Evolutionary conservation across 2,329 filamentous ascomycete genomes (phyloP).

Genomic region (Paecilomyces dactylethromorphus): DNA sequence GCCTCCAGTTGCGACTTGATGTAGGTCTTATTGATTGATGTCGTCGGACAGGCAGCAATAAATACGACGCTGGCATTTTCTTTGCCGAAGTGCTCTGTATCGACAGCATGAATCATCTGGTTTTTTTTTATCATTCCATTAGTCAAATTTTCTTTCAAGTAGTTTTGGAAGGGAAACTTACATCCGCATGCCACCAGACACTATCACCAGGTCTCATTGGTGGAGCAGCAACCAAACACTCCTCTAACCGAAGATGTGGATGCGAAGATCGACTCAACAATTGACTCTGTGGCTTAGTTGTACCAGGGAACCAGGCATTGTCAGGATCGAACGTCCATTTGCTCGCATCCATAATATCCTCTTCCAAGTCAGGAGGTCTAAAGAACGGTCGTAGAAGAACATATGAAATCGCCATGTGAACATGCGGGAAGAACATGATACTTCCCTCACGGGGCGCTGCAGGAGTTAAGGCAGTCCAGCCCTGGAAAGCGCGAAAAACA

Average conservation of each 20-base stretch:
- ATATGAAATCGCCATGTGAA: slow-evolving; percentile 31
- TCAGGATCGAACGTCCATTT: slow-evolving; percentile 32
- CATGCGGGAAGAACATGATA: slow-evolving; percentile 35
- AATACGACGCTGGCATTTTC: slow-evolving; percentile 27
- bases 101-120: slow-evolving; percentile 31
- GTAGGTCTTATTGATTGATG: slow-evolving; percentile 19
- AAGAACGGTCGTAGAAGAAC: slow-evolving; percentile 34
- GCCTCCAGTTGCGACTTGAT: slow-evolving; percentile 45
- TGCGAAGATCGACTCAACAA: slow-evolving; percentile 26
- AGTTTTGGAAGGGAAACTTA: not conserved
- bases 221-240: slow-evolving; percentile 33
- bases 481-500: slow-evolving; percentile 35
- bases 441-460: slow-evolving; percentile 29
- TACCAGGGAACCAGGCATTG: slow-evolving; percentile 32
- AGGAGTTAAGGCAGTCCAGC: slow-evolving; percentile 37
- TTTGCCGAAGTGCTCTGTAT: slow-evolving; percentile 28
- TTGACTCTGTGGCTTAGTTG: slow-evolving; percentile 25
- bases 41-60: slow-evolving; percentile 31
- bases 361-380: slow-evolving; percentile 19
- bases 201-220: slow-evolving; percentile 33
- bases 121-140: not conserved
- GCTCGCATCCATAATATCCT: slow-evolving; percentile 28
- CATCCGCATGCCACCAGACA: slow-evolving; percentile 37
- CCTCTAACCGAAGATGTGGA: slow-evolving; percentile 32
- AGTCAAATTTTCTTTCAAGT: not conserved